phyloP scores from a whole-genome alignment of 345 rosid species.

The Reutealis trisperma region DNA sequence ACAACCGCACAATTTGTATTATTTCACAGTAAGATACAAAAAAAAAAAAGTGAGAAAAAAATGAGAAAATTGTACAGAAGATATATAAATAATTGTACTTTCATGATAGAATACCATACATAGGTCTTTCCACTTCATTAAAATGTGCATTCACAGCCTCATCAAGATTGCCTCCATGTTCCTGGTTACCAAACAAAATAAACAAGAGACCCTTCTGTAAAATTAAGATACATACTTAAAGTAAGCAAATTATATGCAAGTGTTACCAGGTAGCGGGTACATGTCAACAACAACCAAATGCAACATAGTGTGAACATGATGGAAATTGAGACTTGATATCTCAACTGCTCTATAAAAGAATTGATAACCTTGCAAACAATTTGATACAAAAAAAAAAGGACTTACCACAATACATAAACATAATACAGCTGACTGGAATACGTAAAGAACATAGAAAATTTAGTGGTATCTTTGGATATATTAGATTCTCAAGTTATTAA shows the following conservation, averaged over 20 bases:
- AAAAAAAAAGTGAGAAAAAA: background rate
- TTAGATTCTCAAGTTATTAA: background rate
- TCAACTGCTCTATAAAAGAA: background rate
- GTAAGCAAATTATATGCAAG: slow-evolving; percentile 2
- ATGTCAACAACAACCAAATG: background rate
- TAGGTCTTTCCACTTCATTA: slow-evolving; percentile 49
- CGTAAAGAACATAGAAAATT: too few relatives aligned
- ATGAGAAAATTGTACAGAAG: background rate
- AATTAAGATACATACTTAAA: background rate
- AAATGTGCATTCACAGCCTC: slow-evolving; percentile 75
- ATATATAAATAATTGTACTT: background rate
- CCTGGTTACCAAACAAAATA: slow-evolving; percentile 46
- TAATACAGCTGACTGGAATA: background rate
- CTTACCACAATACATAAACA: too few relatives aligned
- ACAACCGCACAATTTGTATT: background rate
- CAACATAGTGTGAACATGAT: background rate
- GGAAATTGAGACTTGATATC: background rate
- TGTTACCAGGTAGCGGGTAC: background rate
- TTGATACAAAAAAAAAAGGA: background rate
- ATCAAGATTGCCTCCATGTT: slow-evolving; percentile 64
- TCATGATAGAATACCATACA: slow-evolving; percentile 35
- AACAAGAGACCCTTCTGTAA: background rate
- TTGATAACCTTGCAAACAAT: too few relatives aligned
- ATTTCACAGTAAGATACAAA: background rate
- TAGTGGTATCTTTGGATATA: too few relatives aligned